Base-by-base conservation (phyloP, 345 rosid species). In the Hibiscus syriacus region DNA sequence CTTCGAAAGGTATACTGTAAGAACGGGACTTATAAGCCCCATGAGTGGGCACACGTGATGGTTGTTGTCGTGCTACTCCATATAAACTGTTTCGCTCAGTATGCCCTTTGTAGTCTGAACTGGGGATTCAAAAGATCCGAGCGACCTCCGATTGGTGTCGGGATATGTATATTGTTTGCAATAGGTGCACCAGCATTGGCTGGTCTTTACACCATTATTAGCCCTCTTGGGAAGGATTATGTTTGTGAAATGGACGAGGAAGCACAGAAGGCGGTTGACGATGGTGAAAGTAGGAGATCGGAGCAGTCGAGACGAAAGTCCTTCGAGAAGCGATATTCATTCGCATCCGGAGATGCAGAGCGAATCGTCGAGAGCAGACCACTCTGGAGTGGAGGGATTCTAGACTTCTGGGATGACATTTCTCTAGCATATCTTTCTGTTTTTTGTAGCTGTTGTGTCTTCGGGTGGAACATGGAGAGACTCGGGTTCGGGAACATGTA, bases 381-480 rank as follows among this genome's bases (percentile, higher is more conserved):
- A 0, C 74, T 52, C 30, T 94, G 97, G 99, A 86, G 95, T 53
- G 97, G 99, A 66, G 92, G 97, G 61, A 77, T 90, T 60, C 76
- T 88, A 14, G 97, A 90, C 77, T 77, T 92, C 55, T 90, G 97
- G 93, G 86, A 92, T 45, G 92, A 94, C 74, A 87, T 91, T 59
- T 85, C 97, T 32, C 49, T 87, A 7, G 97, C 99, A 5, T 89
- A 89, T 55, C 86, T 94, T 2, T 94, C 97, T 5, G 83, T 86
- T 4, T 87, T 89, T 76, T 93, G 97, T 70, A 83, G 79, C 13
- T 93, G 81, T 73, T 93, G 94, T 81, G 96, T 90, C 48, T 93
- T 93, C 34, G 97, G 98, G 46, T 89, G 97, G 99, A 90, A 93
- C 72, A 89, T 89, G 99, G 97, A 93, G 74, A 87, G 96, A 72